phyloP scores from a whole-genome alignment of 2,329 filamentous ascomycete species.

The Davidsoniella virescens region DNA sequence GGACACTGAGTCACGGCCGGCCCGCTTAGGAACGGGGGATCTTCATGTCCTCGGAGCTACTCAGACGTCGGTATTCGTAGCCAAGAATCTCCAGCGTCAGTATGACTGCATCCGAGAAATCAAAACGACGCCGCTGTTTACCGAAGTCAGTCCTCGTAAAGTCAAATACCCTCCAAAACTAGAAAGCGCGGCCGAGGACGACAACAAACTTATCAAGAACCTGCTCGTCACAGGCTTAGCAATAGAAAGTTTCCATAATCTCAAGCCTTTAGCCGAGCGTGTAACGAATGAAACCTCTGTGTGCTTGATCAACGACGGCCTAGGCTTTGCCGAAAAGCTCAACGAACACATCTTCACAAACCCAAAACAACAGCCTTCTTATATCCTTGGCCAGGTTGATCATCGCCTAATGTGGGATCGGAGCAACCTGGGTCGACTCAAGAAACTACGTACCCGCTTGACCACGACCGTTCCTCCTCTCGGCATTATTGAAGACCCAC shows the following conservation, averaged over 20 bases:
- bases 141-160: conserved; percentile 10
- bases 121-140: conserved; percentile 6
- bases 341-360: conserved; percentile 56
- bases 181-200: conserved; percentile 13
- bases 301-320: conserved; percentile 62
- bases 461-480: conserved; percentile 8
- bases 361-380: conserved; percentile 48
- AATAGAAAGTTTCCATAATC: conserved; percentile 38
- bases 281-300: conserved; percentile 55
- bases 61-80: conserved; percentile 10
- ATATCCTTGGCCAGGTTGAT: conserved; percentile 52
- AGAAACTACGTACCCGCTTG: conserved; percentile 20
- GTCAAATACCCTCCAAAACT: conserved; percentile 14
- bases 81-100: conserved; percentile 12
- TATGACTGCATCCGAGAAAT: conserved; percentile 14
- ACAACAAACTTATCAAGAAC: conserved; percentile 45
- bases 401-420: conserved; percentile 29
- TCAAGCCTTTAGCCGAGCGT: conserved; percentile 46
- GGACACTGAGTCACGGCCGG: no score
- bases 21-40: background rate
- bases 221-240: conserved; percentile 47
- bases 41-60: conserved; percentile 10
- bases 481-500: conserved; percentile 6
- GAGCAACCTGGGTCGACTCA: conserved; percentile 15
- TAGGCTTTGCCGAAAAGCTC: conserved; percentile 69